These are phyloP conservation scores for Stachybotrys echinatus DNA, from an alignment of 2,329 filamentous ascomycete species.

Conservation along the genomic window DNA sequence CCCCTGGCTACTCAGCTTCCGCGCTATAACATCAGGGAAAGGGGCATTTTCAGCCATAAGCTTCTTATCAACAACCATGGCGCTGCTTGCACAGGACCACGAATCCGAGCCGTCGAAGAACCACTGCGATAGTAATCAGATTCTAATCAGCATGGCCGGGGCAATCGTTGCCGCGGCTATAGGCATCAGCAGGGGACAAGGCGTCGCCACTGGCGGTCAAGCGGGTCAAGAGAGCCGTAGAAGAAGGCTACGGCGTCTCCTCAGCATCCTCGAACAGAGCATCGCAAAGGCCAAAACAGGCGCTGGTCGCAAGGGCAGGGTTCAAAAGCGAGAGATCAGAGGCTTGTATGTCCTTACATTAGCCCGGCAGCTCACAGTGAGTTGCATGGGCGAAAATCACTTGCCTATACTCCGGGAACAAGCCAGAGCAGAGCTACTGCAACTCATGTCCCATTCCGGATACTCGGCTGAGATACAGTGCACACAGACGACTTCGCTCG, in stretches of 20 bases:
- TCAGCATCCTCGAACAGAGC: not conserved
- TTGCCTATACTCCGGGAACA: constrained; percentile 9
- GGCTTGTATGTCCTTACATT: constrained; percentile 17
- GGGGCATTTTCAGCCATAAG: constrained; percentile 13
- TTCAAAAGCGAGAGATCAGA: constrained; percentile 1
- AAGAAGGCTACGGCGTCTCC: not conserved
- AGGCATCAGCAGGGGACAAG: constrained; percentile 10
- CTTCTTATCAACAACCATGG: constrained; percentile 17
- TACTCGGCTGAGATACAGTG: constrained; percentile 13
- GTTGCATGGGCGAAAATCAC: constrained; percentile 7
- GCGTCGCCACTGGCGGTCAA: not conserved
- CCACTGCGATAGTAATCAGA: constrained; percentile 13
- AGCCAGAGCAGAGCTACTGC: constrained; percentile 14
- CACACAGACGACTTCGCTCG: constrained; percentile 27
- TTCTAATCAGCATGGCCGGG: constrained; percentile 21
- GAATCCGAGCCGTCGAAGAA: constrained; percentile 2
- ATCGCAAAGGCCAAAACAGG: not conserved
- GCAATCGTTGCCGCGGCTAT: constrained; percentile 21
- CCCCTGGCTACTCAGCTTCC: constrained; percentile 19
- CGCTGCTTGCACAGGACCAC: constrained; percentile 11
- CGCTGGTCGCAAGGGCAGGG: not conserved
- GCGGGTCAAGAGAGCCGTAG: not conserved
- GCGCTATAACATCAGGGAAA: constrained; percentile 13
- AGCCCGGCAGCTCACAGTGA: constrained; percentile 19
- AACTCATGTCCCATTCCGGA: constrained; percentile 9